These are phyloP conservation scores for Taiozyma sp. DNA, from an alignment of 1,139 yeast species.

Conservation along the genomic window DNA sequence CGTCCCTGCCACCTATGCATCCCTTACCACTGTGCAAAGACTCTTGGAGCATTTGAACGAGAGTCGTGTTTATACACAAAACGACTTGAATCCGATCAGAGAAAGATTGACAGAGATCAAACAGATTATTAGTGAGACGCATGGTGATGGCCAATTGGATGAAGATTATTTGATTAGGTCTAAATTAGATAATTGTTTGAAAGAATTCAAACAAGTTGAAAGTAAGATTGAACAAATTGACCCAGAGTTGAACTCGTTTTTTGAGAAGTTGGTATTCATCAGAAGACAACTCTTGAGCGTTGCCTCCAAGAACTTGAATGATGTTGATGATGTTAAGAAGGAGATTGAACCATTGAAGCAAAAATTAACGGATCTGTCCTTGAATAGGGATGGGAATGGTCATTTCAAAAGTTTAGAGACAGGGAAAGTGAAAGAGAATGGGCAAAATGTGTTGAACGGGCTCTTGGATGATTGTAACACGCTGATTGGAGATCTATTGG, in stretches of 20 bases:
- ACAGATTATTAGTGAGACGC: constrained; percentile 34
- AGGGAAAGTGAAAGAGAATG: constrained; percentile 32
- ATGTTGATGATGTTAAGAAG: constrained; percentile 22
- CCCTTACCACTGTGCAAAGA: constrained; percentile 78
- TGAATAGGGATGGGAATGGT: constrained; percentile 40
- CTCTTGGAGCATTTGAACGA: constrained; percentile 78
- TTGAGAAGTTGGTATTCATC: constrained; percentile 48
- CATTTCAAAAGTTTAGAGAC: constrained; percentile 37
- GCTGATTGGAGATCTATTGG: constrained; percentile 62
- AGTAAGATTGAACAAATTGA: constrained; percentile 54
- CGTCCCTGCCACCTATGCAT: constrained; percentile 93
- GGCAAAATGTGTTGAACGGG: constrained; percentile 67
- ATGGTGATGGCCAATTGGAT: constrained; percentile 30
- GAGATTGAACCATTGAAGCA: constrained; percentile 31
- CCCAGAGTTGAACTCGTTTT: constrained; percentile 43
- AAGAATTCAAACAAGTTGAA: constrained; percentile 49
- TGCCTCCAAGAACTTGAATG: constrained; percentile 34
- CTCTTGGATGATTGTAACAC: constrained; percentile 79
- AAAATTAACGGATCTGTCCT: constrained; percentile 38
- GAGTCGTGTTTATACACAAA: constrained; percentile 75
- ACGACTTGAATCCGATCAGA: constrained; percentile 75
- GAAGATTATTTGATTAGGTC: constrained; percentile 54
- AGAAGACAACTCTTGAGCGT: constrained; percentile 49
- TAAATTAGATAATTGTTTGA: constrained; percentile 55
- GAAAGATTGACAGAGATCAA: constrained; percentile 66